A percentile compares a stretch with the other conserved stretches of the same genome.
These are phyloP conservation scores for Dothidotthia symphoricarpi DNA, from an alignment of 2,329 filamentous ascomycete genomes.

Conservation along the genomic window DNA sequence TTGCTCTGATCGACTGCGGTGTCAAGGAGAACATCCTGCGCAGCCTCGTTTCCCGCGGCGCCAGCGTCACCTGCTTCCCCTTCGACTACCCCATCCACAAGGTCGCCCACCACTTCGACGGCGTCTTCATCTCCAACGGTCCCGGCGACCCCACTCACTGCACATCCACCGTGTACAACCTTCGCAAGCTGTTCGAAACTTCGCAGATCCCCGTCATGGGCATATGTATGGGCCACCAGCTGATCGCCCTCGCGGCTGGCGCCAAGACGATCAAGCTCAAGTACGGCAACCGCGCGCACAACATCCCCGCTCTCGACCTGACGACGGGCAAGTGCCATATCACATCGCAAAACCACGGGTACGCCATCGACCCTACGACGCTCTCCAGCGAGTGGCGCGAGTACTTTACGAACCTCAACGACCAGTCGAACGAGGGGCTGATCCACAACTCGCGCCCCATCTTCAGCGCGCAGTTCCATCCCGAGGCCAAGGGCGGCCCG, in stretches of 20 bases:
- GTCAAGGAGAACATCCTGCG: constrained; percentile 99
- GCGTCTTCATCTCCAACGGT: constrained; percentile 98
- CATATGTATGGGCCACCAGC: constrained; percentile 96
- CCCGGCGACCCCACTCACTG: constrained; percentile 98
- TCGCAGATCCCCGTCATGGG: constrained; percentile 94
- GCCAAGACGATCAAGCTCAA: constrained; percentile 95
- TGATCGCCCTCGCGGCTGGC: constrained; percentile 84
- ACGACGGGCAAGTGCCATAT: constrained; percentile 98
- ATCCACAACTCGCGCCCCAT: constrained; percentile 95
- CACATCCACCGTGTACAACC: constrained; percentile 89
- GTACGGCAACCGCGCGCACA: constrained; percentile 98
- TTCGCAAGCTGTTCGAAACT: constrained; percentile 84
- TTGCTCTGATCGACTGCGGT: constrained; percentile 95
- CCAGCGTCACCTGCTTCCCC: constrained; percentile 90
- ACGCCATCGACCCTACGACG: constrained; percentile 84
- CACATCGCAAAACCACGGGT: constrained; percentile 97
- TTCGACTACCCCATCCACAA: constrained; percentile 98
- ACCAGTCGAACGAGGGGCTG: constrained; percentile 96
- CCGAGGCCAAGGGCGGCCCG: constrained; percentile 94
- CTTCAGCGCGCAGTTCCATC: constrained; percentile 98
- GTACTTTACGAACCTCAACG: constrained; percentile 98
- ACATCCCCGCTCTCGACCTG: constrained; percentile 92
- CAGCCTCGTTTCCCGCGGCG: constrained; percentile 85
- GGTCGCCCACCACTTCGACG: constrained; percentile 95
- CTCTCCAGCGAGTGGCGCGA: constrained; percentile 88